These are phyloP conservation scores for Eremothecium gossypii DNA, from an alignment of 1,139 yeast genomes.

Conservation along the genomic window DNA sequence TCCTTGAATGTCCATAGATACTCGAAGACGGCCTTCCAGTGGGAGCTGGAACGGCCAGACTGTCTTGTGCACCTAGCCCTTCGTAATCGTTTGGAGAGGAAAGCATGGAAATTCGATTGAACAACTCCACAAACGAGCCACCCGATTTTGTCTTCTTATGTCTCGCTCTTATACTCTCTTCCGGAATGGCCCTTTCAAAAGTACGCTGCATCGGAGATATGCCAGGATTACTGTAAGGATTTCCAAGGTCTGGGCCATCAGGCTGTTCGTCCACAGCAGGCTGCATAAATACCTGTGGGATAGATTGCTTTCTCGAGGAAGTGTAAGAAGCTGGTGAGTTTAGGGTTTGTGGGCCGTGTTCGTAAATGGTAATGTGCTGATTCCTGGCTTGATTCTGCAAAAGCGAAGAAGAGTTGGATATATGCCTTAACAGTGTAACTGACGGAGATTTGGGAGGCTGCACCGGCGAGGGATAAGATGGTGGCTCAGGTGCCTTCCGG, in stretches of 20 bases:
- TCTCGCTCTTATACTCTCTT: not conserved
- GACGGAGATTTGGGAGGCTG: slow-evolving; percentile 30
- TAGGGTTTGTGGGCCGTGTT: slow-evolving; percentile 7
- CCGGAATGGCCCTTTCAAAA: not conserved
- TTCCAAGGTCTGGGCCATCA: slow-evolving; percentile 7
- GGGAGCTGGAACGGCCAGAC: not conserved
- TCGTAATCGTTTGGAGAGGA: slow-evolving; percentile 11
- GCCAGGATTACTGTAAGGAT: slow-evolving; percentile 5
- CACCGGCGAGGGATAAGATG: slow-evolving; percentile 41
- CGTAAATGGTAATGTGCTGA: slow-evolving; percentile 21
- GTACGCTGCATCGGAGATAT: not conserved
- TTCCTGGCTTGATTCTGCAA: slow-evolving; percentile 8
- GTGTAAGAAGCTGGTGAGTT: not conserved
- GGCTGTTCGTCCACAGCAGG: slow-evolving; percentile 5
- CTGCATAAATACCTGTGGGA: not conserved
- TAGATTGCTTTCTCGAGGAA: slow-evolving; percentile 4
- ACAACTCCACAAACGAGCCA: slow-evolving; percentile 28
- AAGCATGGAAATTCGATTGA: slow-evolving; percentile 25
- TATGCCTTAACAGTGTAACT: slow-evolving; percentile 5
- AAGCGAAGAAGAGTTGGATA: not conserved
- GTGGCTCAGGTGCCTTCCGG: slow-evolving; percentile 56
- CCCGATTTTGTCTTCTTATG: slow-evolving; percentile 26
- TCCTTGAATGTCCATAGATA: slow-evolving; percentile 21
- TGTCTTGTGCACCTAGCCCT: not conserved
- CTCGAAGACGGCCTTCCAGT: slow-evolving; percentile 21